A percentile compares a stretch with the other conserved stretches of the same genome.
These are phyloP conservation scores for Tetrapisispora nanseiensis DNA, from an alignment of 805 yeast species.

Conservation along the genomic window DNA sequence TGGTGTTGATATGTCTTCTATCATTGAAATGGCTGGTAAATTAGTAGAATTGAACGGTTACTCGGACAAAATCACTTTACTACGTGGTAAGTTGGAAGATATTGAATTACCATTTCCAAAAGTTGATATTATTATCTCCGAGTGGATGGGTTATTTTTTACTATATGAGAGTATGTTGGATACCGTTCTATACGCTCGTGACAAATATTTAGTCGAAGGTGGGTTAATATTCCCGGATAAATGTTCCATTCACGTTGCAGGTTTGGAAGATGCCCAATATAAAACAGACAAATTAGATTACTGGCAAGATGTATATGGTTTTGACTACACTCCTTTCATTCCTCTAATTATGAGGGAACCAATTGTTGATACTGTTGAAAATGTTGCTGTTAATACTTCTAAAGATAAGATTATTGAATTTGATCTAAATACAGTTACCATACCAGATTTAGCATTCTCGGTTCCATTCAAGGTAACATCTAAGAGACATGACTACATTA, in stretches of 20 bases:
- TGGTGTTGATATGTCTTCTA: constrained; percentile 95
- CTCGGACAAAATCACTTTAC: constrained; percentile 72
- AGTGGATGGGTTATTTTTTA: constrained; percentile 99
- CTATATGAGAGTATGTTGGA: constrained; percentile 97
- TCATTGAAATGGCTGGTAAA: constrained; percentile 91
- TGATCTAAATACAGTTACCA: constrained; percentile 80
- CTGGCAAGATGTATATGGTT: constrained; percentile 97
- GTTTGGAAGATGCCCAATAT: constrained; percentile 86
- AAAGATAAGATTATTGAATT: constrained; percentile 63
- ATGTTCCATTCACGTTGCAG: constrained; percentile 81
- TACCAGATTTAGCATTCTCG: constrained; percentile 72
- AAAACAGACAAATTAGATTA: constrained; percentile 83
- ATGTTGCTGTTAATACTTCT: constrained; percentile 64
- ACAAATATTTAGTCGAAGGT: constrained; percentile 62
- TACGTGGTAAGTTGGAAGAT: constrained; percentile 92
- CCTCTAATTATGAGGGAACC: constrained; percentile 87
- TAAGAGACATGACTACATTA: constrained; percentile 69
- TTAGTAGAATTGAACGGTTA: constrained; percentile 79
- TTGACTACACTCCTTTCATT: constrained; percentile 87
- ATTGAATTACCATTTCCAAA: constrained; percentile 72
- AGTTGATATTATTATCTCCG: constrained; percentile 92
- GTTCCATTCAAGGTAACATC: constrained; percentile 62
- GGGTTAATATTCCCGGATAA: constrained; percentile 94
- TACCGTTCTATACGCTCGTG: constrained; percentile 90
- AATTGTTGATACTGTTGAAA: constrained; percentile 88